Evolutionary conservation across 2,329 filamentous ascomycete species (phyloP).

Genomic region (Lasiodiplodia gonubiensis): DNA sequence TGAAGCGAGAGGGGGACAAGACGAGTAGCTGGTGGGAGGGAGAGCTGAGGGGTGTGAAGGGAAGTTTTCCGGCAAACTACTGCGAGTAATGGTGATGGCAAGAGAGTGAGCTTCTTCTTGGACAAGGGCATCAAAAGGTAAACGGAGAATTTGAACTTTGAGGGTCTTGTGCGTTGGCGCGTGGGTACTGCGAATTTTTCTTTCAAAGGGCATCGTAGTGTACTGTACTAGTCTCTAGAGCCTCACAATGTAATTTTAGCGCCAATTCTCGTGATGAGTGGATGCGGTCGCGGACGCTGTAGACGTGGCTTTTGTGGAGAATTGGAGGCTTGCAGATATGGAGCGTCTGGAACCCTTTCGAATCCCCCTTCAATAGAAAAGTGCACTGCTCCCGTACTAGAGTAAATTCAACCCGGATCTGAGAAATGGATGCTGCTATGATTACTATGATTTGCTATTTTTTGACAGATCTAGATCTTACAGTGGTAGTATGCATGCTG

Average conservation of each 20-base stretch:
- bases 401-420: not conserved
- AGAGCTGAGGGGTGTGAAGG: conserved; percentile 70
- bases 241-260: conserved; percentile 6
- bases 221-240: not conserved
- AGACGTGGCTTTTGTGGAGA: conserved; percentile 21
- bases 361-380: not conserved
- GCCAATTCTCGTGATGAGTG: not conserved
- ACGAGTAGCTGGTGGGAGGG: conserved; percentile 92
- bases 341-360: not conserved
- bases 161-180: not conserved
- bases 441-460: not conserved
- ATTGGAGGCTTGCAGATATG: not conserved
- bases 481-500: not conserved
- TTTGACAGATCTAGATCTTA: too few relatives aligned
- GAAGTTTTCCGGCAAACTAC: conserved; percentile 85
- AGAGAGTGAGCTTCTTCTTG: not conserved
- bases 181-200: not conserved
- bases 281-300: conserved; percentile 5
- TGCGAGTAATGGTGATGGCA: conserved; percentile 51
- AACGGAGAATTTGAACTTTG: not conserved
- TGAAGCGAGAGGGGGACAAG: conserved; percentile 76
- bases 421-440: not conserved
- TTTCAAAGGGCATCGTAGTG: not conserved
- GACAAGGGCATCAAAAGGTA: not conserved
- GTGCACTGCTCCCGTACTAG: not conserved